phyloP scores from a whole-genome alignment of 116 monocot genomes.

The Phalaenopsis hybrid region DNA sequence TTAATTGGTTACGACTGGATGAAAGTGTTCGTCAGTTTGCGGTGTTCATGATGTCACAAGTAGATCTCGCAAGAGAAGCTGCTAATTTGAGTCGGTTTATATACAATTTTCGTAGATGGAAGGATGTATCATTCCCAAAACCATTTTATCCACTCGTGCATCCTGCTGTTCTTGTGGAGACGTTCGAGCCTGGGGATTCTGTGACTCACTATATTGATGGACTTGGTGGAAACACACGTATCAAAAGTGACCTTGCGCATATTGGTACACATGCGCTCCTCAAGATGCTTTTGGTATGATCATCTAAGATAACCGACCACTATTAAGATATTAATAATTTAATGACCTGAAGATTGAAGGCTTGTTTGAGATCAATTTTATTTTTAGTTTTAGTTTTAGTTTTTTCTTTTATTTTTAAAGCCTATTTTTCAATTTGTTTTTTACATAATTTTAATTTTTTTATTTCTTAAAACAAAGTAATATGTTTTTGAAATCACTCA shows the following conservation, averaged over 20 bases:
- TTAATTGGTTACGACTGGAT: constrained; percentile 84
- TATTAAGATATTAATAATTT: not conserved
- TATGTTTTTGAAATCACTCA: too few relatives aligned
- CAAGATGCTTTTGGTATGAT: constrained; percentile 88
- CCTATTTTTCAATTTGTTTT: too few relatives aligned
- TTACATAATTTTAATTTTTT: too few relatives aligned
- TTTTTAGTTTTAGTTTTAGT: too few relatives aligned
- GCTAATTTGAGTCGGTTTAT: constrained; percentile 78
- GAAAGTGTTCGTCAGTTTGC: constrained; percentile 89
- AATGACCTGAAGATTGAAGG: not conserved
- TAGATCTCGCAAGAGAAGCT: constrained; percentile 87
- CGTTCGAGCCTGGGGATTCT: constrained; percentile 77
- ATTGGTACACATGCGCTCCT: constrained; percentile 69
- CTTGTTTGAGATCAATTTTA: too few relatives aligned
- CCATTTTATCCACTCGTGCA: constrained; percentile 91
- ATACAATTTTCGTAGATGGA: constrained; percentile 87
- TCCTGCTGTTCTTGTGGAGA: constrained; percentile 89
- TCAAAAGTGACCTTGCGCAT: constrained; percentile 73
- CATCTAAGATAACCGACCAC: not conserved
- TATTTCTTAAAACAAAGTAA: too few relatives aligned
- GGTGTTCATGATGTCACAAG: constrained; percentile 91
- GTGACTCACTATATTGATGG: constrained; percentile 69
- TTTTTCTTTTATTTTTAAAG: too few relatives aligned
- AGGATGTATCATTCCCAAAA: constrained; percentile 82
- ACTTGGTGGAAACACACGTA: constrained; percentile 37